These are phyloP conservation scores for Boletellus dicymbophilus DNA, from an alignment of 1,284 basidiomycete genomes.

Conservation along the genomic window DNA sequence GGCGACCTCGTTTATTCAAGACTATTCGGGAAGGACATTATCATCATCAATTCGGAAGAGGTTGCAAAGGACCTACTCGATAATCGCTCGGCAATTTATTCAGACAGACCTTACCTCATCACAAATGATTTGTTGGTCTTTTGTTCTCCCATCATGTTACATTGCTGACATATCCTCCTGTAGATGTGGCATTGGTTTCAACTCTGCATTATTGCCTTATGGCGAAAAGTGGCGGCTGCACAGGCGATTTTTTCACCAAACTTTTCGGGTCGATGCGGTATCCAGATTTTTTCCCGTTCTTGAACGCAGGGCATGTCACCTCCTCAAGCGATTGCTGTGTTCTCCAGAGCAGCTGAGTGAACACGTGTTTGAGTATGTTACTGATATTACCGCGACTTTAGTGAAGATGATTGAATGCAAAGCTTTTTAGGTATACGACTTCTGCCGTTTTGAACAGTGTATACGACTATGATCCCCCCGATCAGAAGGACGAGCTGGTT, in stretches of 20 bases:
- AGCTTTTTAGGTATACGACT: constrained; percentile 8
- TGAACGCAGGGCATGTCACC: constrained; percentile 12
- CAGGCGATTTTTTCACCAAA: constrained; percentile 36
- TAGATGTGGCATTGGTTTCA: constrained; percentile 13
- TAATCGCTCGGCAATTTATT: constrained; percentile 12
- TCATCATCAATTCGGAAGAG: constrained; percentile 22
- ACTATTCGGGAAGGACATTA: constrained; percentile 15
- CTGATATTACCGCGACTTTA: no score
- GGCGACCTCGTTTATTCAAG: constrained; percentile 16
- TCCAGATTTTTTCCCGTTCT: constrained; percentile 10
- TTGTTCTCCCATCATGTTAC: not conserved
- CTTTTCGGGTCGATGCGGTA: constrained; percentile 8
- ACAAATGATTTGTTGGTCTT: constrained; percentile 12
- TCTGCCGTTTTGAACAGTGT: constrained; percentile 5
- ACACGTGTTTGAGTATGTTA: constrained; percentile 12
- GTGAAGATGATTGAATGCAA: not conserved
- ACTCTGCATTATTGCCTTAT: constrained; percentile 34
- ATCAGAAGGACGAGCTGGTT: constrained; percentile 8
- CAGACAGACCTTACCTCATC: constrained; percentile 13
- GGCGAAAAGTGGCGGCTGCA: constrained; percentile 39
- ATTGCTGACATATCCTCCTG: not conserved
- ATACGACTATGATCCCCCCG: constrained; percentile 18
- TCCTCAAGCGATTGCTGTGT: constrained; percentile 13
- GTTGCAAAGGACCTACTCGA: constrained; percentile 19
- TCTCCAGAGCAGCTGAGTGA: constrained; percentile 6